These are phyloP conservation scores for Scheffersomyces segobiensis DNA, from an alignment of 1,139 yeast species.

Conservation along the genomic window DNA sequence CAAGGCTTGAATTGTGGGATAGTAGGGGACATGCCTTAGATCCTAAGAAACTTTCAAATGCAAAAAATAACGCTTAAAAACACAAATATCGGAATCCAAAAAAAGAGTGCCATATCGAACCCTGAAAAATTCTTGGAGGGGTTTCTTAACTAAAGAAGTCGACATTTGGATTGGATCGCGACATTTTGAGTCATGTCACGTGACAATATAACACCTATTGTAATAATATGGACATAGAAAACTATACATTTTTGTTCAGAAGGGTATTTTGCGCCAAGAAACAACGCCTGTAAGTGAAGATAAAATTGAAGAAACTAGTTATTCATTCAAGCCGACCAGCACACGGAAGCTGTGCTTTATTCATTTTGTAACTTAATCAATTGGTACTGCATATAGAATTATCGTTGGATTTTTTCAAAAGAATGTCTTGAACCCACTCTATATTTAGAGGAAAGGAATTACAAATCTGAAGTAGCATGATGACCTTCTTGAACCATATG, in stretches of 20 bases:
- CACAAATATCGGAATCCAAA: not conserved
- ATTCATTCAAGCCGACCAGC: not conserved
- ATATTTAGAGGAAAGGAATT: too few relatives aligned
- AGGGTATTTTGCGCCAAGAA: too few relatives aligned
- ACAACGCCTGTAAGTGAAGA: not conserved
- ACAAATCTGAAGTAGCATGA: too few relatives aligned
- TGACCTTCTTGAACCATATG: too few relatives aligned
- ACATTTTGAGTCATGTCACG: not conserved
- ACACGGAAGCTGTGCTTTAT: not conserved
- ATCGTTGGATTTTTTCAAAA: not conserved
- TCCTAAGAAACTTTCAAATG: not conserved
- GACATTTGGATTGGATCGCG: not conserved
- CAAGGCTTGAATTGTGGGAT: slow-evolving; percentile 27
- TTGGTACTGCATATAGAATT: not conserved
- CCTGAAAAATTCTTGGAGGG: not conserved
- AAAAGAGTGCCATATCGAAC: not conserved
- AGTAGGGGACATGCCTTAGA: not conserved
- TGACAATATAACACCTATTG: not conserved
- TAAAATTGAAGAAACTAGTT: not conserved
- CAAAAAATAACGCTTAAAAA: not conserved
- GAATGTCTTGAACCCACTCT: not conserved
- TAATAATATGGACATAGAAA: not conserved
- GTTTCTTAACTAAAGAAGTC: not conserved
- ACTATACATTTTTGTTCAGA: too few relatives aligned
- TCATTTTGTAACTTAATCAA: not conserved